These are phyloP conservation scores for Phyllosticta capitalensis DNA, from an alignment of 2,329 filamentous ascomycete species.

Conservation along the genomic window DNA sequence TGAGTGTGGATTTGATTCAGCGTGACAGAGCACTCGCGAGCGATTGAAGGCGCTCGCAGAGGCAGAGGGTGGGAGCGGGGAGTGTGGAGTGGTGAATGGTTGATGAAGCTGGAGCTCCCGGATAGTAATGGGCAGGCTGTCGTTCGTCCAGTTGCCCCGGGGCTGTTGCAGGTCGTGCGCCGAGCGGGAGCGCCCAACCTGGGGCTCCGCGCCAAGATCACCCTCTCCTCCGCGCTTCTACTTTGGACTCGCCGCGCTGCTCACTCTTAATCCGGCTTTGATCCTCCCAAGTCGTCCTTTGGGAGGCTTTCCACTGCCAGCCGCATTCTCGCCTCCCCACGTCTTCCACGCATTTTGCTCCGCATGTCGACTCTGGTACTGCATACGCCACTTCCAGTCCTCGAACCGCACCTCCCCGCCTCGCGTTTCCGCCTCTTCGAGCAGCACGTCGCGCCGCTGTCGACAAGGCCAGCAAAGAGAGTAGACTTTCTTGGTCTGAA, in stretches of 20 bases:
- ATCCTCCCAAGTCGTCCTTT: constrained; percentile 3
- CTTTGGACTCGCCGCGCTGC: neutral
- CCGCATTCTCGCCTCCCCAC: constrained; percentile 14
- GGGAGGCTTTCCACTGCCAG: neutral
- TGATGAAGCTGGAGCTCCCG: neutral
- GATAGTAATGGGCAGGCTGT: constrained; percentile 5
- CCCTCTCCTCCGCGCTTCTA: neutral
- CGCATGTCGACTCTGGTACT: constrained; percentile 23
- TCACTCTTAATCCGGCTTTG: constrained; percentile 4
- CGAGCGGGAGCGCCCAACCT: neutral
- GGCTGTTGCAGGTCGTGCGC: neutral
- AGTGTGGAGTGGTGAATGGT: neutral
- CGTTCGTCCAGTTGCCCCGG: neutral
- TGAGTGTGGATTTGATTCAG: neutral
- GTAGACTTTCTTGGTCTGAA: constrained; percentile 26
- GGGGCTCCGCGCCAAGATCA: constrained; percentile 1
- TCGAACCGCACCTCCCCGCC: constrained; percentile 23
- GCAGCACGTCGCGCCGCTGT: constrained; percentile 17
- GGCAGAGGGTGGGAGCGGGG: neutral
- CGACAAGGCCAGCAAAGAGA: constrained; percentile 25
- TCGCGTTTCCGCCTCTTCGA: constrained; percentile 10
- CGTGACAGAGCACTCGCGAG: neutral
- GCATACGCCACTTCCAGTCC: constrained; percentile 34
- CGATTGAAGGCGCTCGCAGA: constrained; percentile 1
- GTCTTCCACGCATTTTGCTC: constrained; percentile 20